These are phyloP conservation scores for Teratosphaeria zuluensis DNA, from an alignment of 2,329 filamentous ascomycete genomes.

Conservation along the genomic window DNA sequence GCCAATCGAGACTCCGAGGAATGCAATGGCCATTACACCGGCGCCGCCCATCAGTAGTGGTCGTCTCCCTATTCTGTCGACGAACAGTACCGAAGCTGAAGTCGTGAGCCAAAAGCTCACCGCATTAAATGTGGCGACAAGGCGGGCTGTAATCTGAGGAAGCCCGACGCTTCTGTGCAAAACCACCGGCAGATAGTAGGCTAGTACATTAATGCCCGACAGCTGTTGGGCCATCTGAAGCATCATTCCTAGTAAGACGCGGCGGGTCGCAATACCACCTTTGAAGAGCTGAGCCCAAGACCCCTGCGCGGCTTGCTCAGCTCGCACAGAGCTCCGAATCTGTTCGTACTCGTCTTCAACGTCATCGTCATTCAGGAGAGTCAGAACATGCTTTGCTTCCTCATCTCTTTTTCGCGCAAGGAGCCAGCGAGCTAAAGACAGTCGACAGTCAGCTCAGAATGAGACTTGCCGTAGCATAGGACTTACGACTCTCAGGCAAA, in stretches of 20 bases:
- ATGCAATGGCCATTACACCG: slow-evolving; percentile 35
- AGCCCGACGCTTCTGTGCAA: slow-evolving; percentile 42
- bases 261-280: slow-evolving; percentile 11
- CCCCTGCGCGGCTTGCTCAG: slow-evolving; percentile 15
- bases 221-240: slow-evolving; percentile 42
- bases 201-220: slow-evolving; percentile 30
- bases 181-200: slow-evolving; percentile 33
- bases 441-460: neutral
- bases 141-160: slow-evolving; percentile 27
- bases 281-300: slow-evolving; percentile 16
- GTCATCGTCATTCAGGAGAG: slow-evolving; percentile 10
- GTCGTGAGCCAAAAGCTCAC: slow-evolving; percentile 45
- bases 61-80: slow-evolving; percentile 49
- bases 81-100: slow-evolving; percentile 51
- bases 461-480: neutral
- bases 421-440: slow-evolving; percentile 9
- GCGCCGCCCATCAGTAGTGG: slow-evolving; percentile 32
- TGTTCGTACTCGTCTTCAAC: slow-evolving; percentile 12
- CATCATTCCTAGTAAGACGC: slow-evolving; percentile 14
- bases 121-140: slow-evolving; percentile 38
- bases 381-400: slow-evolving; percentile 10
- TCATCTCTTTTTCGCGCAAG: slow-evolving; percentile 13
- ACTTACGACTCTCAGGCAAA: slow-evolving; percentile 13
- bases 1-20: slow-evolving; percentile 18
- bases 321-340: slow-evolving; percentile 11